phyloP scores from a whole-genome alignment of 495 filamentous ascomycete species.

The Neurospora sp. region DNA sequence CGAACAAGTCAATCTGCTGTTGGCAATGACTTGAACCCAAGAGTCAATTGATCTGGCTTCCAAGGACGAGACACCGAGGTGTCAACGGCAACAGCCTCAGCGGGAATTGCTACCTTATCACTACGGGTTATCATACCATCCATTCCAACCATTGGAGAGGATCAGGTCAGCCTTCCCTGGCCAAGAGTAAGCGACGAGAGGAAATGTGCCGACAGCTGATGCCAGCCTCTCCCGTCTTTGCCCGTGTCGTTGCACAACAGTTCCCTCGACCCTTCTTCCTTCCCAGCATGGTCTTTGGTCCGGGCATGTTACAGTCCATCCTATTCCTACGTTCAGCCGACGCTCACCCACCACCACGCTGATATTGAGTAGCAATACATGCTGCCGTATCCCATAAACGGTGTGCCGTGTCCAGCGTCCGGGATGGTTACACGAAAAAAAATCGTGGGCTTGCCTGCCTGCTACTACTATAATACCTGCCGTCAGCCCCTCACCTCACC shows the following conservation, averaged over 20 bases:
- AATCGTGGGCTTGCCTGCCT: not conserved
- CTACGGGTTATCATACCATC: not conserved
- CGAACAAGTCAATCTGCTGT: not conserved
- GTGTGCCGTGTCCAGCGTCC: not conserved
- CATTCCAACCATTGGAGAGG: not conserved
- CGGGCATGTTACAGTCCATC: not conserved
- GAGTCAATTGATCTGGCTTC: not conserved
- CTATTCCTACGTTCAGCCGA: not conserved
- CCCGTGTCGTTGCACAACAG: not conserved
- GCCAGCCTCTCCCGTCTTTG: not conserved
- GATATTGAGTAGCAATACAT: not conserved
- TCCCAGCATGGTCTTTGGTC: not conserved
- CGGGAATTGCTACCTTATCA: not conserved
- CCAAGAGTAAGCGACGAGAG: not conserved
- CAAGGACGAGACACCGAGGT: not conserved
- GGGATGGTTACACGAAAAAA: not conserved
- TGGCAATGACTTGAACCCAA: not conserved
- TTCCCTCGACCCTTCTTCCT: not conserved
- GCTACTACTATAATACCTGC: not conserved
- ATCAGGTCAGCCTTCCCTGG: not conserved
- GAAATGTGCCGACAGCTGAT: not conserved
- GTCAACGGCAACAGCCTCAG: not conserved
- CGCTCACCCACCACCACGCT: not conserved
- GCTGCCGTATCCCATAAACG: not conserved
- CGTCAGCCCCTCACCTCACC: not conserved